Base-by-base conservation (phyloP, 345 rosid genomes). In the Crucihimalaya himalaica region DNA sequence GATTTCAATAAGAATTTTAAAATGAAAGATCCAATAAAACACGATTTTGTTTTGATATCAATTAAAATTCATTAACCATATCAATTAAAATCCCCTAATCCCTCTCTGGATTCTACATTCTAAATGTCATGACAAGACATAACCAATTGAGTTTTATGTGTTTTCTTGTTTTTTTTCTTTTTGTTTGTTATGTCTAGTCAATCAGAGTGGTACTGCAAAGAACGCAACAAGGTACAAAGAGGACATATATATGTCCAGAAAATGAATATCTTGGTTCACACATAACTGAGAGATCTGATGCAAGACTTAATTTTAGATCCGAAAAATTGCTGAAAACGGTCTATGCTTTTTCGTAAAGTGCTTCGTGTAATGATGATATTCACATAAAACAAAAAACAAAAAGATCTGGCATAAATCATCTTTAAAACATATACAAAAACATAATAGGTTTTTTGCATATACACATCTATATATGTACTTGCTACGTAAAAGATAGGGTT, bases 401-500 rank as follows among this genome's bases (percentile, higher is more conserved):
- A 10, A 29, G 5, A 28, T 28, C 7, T 29, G 3, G 7, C 31
- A 27, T 34, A 35, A 18, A 40, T 40, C 15, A 60, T 50, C 6
- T 25, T 42, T 21, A 53, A 64, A 29, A 9, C 14, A 53, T 12
- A 54, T 27, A 35, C 23, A 50, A 40, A 53, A 29, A 5, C 0
- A 7, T 42, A 42, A 15, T 54, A 62, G 50, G 43, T 63, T 72
- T 54, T 23, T 4, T 32, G 11, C 50, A 29, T 71, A 70, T 58
- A 39, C 21, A 16, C 28, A 40, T 43, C 10, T 46, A 31, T 56
- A 16, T 13, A 20, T 62, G 42, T 63, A 75, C 63, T 18, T 39
- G 34, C 28, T 53, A 75, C n/a, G n/a, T 21, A 61, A 12, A 50
- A 66, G 45, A 74, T 61, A 68, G 64, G 79, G 14, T 4, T 52